Percentiles rank a stretch among this genome's conserved stretches.
Conservation (phyloP, 148 eudicot genomes). For the Rhododendron griersonianum region DNA sequence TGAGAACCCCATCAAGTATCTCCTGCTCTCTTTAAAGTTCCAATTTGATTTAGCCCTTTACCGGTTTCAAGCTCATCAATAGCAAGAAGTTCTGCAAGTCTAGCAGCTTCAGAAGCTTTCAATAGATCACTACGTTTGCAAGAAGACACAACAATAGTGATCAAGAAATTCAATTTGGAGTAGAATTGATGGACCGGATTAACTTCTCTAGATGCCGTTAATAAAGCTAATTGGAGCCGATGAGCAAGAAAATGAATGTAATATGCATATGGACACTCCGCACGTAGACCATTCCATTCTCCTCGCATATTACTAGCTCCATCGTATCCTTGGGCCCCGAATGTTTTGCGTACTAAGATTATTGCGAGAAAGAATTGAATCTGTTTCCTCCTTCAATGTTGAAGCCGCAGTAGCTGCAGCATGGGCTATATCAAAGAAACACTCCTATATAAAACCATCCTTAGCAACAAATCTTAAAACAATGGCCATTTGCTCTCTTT, state of each 20-base stretch:
- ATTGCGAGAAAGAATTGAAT: not conserved
- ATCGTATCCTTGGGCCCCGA: slow-evolving; percentile 17
- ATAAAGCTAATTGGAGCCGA: not conserved
- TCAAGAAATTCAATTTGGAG: not conserved
- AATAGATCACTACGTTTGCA: not conserved
- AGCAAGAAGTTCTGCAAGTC: not conserved
- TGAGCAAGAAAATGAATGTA: not conserved
- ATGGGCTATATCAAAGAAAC: slow-evolving; percentile 10
- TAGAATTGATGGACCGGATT: not conserved
- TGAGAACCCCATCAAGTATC: not conserved
- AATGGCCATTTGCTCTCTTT: too few relatives aligned
- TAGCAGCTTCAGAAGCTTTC: not conserved
- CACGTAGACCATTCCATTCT: slow-evolving; percentile 11
- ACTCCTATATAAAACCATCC: not conserved
- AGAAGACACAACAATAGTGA: not conserved
- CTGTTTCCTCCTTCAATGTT: not conserved
- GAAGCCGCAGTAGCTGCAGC: not conserved
- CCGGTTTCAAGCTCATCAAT: not conserved
- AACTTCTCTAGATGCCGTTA: not conserved
- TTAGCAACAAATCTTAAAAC: too few relatives aligned
- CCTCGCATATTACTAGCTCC: not conserved
- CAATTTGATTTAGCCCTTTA: not conserved
- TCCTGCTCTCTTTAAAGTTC: not conserved
- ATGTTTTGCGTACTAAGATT: not conserved
- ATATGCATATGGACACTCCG: not conserved